Evolutionary conservation across 495 filamentous ascomycete species (phyloP), one percentile per base, ranked within the genome.

Genomic region (Xylaria bambusicola): DNA sequence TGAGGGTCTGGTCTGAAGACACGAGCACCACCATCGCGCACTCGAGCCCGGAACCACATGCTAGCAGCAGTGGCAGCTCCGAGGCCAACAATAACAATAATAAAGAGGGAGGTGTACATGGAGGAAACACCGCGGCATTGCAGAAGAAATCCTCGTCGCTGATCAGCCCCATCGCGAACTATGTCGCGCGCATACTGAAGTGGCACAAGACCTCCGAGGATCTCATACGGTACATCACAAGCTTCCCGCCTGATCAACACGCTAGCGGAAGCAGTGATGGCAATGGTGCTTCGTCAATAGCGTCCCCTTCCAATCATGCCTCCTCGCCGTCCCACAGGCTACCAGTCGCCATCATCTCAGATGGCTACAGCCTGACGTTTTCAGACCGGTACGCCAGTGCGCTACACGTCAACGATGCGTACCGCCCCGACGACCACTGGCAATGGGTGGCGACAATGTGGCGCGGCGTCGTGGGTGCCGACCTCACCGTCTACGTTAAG

Each of bases 361-460:
- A 62, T 2, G 84, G 86, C 15, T 97, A 88, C 70, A 85, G 88
- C 58, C 84, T 98, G 13, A 89, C 86, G 1, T 83, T 84, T 0
- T 87, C 88, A 6, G 90, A 97, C 66, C 72, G 79, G 31, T 93
- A 88, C 64, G 87, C 92, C 0, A 82, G 80, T 50, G 75, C 79
- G 15, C 84, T 93, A 10, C 88, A 88, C 7, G 89, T 96, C 48
- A 74, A 78, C 10, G 93, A 97, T 63, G 77, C 84, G 2, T 96
- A 96, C 69, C 82, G 83, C 1, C 86, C 90, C 0, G 77, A 90
- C 27, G 92, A 98, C 66, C 94, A 98, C 70, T 98, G 94, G 94
- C 92, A 97, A 73, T 97, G 94, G 94, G 91, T 93, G 79, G 94
- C 93, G 26, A 94, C 90, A 50, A 81, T 97, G 2, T 98, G 93